Conservation (phyloP, 2,329 filamentous ascomycete species). For the Chaetomiaceae sp. region DNA sequence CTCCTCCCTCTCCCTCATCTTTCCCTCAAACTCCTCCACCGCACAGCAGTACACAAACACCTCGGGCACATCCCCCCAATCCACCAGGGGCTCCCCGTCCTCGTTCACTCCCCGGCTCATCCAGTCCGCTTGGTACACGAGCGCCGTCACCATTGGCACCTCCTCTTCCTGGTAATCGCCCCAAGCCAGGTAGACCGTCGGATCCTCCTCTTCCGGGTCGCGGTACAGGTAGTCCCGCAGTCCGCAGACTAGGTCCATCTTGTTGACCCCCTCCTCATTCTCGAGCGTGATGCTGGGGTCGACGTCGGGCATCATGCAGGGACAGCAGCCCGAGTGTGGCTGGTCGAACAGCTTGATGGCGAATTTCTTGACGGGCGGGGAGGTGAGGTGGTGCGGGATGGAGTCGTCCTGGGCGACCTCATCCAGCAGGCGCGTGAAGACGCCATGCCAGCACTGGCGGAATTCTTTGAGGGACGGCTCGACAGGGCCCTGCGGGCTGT, state of each 20-base stretch:
- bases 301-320: slow-evolving; percentile 1
- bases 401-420: background rate
- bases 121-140: background rate
- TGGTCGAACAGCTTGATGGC: slow-evolving; percentile 4
- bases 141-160: background rate
- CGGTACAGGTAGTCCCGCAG: slow-evolving; percentile 6
- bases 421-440: background rate
- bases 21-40: background rate
- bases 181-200: background rate
- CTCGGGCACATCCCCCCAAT: background rate
- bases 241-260: background rate
- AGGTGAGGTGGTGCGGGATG: background rate
- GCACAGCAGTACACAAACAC: background rate
- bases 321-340: background rate
- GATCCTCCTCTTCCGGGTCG: background rate
- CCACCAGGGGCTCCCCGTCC: background rate
- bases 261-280: background rate
- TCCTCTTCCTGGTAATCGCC: background rate
- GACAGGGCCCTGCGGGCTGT: background rate
- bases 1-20: background rate
- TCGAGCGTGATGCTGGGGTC: background rate
- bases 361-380: background rate
- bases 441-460: background rate
- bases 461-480: background rate
- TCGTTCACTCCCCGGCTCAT: background rate